These are phyloP conservation scores for Chrysopogon serrulatus DNA, from an alignment of 176 grass and related monocot genomes.

Conservation along the genomic window DNA sequence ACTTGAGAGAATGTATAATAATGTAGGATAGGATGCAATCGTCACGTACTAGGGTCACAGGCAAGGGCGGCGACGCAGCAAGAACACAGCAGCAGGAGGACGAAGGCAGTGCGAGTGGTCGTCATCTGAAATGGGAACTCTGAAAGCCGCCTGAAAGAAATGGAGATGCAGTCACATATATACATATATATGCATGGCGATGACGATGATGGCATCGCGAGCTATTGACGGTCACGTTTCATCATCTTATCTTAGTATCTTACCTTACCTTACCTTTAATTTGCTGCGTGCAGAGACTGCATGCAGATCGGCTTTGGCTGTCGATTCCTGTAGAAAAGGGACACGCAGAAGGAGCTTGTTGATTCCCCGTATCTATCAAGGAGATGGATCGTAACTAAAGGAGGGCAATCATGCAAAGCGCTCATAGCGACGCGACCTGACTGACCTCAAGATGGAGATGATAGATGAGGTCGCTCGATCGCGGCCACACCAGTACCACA, in stretches of 20 bases:
- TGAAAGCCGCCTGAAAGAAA: not conserved
- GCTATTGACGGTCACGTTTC: not conserved
- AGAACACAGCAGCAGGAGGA: conserved; percentile 1
- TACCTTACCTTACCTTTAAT: not conserved
- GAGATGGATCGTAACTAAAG: conserved; percentile 20
- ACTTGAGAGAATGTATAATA: no score
- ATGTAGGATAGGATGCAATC: not conserved
- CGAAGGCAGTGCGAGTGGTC: not conserved
- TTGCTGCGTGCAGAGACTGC: not conserved
- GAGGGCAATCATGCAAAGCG: conserved; percentile 4
- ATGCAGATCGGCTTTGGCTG: not conserved
- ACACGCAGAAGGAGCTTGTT: not conserved
- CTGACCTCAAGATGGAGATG: not conserved
- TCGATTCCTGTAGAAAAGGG: conserved; percentile 6
- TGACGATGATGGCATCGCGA: not conserved
- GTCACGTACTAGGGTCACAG: conserved; percentile 35
- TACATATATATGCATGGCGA: no score
- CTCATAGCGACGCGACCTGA: not conserved
- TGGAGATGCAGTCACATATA: not conserved
- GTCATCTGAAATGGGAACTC: not conserved
- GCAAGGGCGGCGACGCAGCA: not conserved
- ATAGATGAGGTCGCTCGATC: not conserved
- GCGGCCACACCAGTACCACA: conserved; percentile 1
- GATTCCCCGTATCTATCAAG: conserved; percentile 17
- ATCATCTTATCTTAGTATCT: not conserved